Percentiles rank a stretch among this genome's conserved stretches.
Conservation (phyloP, 306 rosid genomes). For the Neltuma alba region DNA sequence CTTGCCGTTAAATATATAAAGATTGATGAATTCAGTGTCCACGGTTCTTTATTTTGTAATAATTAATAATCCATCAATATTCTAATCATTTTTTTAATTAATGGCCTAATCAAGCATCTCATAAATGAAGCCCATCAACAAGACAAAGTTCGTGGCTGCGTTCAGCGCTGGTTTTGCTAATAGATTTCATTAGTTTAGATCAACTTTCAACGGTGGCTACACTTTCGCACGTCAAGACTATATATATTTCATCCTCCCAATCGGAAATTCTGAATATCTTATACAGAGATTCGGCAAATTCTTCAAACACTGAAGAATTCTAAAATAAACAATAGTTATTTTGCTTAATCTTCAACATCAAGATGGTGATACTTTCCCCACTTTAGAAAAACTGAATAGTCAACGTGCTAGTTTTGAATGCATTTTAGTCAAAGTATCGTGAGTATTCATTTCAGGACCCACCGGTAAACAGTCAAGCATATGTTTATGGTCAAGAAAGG, state of each 20-base stretch:
- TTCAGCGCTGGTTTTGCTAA: neutral
- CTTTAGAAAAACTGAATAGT: neutral
- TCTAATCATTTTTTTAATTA: neutral
- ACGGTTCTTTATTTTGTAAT: neutral
- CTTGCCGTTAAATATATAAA: neutral
- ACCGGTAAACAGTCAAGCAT: neutral
- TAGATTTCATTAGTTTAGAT: neutral
- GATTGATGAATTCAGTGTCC: neutral
- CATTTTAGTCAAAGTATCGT: neutral
- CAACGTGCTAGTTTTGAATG: neutral
- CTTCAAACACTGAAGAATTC: neutral
- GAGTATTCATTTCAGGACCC: neutral
- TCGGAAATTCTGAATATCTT: neutral
- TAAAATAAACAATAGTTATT: neutral
- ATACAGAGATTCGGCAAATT: too few species aligned
- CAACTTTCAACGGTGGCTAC: neutral
- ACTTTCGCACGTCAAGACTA: too few species aligned
- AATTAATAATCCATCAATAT: neutral
- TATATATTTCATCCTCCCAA: too few species aligned
- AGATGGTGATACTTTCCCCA: neutral
- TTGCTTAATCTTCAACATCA: neutral
- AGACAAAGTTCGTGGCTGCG: neutral
- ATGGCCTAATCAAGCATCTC: neutral
- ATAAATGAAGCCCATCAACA: neutral
- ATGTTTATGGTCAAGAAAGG: neutral